A percentile compares a stretch with the other conserved stretches of the same genome.
Conservation (phyloP, 306 rosid species). For the Myrica gale region DNA sequence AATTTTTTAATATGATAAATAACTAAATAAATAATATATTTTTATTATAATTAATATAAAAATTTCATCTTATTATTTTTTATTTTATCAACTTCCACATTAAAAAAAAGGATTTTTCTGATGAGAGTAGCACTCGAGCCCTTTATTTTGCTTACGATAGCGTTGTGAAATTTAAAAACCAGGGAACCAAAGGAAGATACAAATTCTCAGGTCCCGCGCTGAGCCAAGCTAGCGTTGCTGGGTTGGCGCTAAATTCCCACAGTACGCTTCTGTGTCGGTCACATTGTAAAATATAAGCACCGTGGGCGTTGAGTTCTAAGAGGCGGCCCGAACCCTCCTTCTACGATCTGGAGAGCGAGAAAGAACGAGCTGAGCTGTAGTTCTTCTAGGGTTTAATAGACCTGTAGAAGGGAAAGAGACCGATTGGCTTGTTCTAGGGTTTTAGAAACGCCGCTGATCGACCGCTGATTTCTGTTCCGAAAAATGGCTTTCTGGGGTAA, state of each 20-base stretch:
- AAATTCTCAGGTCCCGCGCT: not conserved
- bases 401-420: not conserved
- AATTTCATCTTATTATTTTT: too few relatives aligned
- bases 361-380: not conserved
- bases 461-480: not conserved
- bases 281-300: not conserved
- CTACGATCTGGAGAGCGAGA: not conserved
- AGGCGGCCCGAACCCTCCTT: not conserved
- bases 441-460: not conserved
- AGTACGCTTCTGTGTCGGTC: too few relatives aligned
- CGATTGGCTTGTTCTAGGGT: not conserved
- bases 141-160: too few relatives aligned
- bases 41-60: too few relatives aligned
- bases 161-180: not conserved
- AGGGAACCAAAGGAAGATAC: not conserved
- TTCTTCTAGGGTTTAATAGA: slow-evolving; percentile 20
- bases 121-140: too few relatives aligned
- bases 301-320: not conserved
- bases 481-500: slow-evolving; percentile 87
- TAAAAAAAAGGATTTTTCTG: too few relatives aligned
- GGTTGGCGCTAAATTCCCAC: too few relatives aligned
- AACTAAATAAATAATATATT: too few relatives aligned
- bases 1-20: too few relatives aligned
- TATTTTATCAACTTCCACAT: too few relatives aligned
- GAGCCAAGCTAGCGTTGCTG: not conserved